Evolutionary conservation across 306 rosid genomes (phyloP).

Genomic region (Acmispon strigosus): DNA sequence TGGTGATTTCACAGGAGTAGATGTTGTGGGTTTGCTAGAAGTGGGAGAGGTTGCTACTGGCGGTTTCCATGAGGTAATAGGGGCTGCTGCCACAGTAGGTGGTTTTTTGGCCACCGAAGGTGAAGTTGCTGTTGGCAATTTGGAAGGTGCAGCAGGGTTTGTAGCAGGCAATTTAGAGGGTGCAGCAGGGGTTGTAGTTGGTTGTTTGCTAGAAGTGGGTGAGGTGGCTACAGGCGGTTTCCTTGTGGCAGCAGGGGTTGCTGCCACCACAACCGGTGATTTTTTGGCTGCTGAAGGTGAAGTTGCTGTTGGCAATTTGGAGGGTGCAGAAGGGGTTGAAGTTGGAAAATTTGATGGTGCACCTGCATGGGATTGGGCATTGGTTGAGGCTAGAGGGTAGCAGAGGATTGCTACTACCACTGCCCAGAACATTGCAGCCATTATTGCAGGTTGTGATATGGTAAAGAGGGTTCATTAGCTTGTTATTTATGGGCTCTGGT

Average conservation of each 20-base stretch:
- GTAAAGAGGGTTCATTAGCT: not conserved
- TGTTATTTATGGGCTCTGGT: conserved; percentile 24
- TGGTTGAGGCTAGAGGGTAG: not conserved
- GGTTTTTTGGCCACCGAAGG: not conserved
- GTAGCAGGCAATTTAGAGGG: conserved; percentile 16
- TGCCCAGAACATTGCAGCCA: conserved; percentile 27
- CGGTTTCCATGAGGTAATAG: not conserved
- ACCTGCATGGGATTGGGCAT: conserved; percentile 25
- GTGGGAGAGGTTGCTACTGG: conserved; percentile 8
- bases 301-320: conserved; percentile 16
- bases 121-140: conserved; percentile 13
- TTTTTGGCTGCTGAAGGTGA: not conserved
- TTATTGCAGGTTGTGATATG: conserved; percentile 24
- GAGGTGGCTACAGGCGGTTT: conserved; percentile 7
- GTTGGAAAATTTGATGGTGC: conserved; percentile 20
- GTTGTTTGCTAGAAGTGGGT: not conserved
- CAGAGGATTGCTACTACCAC: conserved; percentile 27
- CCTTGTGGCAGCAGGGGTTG: not conserved
- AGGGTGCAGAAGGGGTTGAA: not conserved
- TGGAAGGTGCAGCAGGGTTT: conserved; percentile 7
- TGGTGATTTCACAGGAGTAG: not conserved
- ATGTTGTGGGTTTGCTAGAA: not conserved
- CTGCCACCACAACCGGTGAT: not conserved
- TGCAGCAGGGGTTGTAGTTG: too few species aligned
- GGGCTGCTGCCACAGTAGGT: not conserved